These are phyloP conservation scores for Stemphylium beticola DNA, from an alignment of 2,329 filamentous ascomycete species.

Conservation along the genomic window DNA sequence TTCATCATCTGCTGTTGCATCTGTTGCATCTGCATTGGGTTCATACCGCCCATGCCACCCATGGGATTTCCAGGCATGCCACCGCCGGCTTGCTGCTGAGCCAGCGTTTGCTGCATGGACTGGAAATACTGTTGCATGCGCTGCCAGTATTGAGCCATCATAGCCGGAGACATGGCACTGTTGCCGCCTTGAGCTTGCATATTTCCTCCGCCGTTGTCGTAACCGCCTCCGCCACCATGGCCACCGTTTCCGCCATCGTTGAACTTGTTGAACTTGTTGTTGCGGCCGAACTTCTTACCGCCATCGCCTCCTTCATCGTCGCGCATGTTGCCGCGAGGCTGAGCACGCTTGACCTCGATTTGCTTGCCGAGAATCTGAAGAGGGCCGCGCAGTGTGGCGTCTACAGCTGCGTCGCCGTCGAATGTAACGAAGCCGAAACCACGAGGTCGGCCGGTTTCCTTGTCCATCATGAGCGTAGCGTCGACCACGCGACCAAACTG, in stretches of 20 bases:
- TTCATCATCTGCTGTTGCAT: constrained; percentile 48
- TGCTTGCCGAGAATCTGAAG: constrained; percentile 94
- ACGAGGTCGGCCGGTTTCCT: constrained; percentile 94
- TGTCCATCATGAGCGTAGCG: constrained; percentile 99
- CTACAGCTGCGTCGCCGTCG: constrained; percentile 92
- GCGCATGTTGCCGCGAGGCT: constrained; percentile 90
- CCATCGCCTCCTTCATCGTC: constrained; percentile 82
- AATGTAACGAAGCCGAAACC: constrained; percentile 99
- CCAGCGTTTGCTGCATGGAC: constrained; percentile 93
- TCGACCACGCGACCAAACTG: constrained; percentile 96
- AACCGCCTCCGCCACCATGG: constrained; percentile 49
- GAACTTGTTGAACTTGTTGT: constrained; percentile 47
- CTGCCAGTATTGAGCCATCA: constrained; percentile 99
- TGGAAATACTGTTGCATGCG: constrained; percentile 97
- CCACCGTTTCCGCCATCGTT: constrained; percentile 50
- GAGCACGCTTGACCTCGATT: constrained; percentile 98
- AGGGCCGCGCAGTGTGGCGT: constrained; percentile 82
- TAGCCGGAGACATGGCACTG: constrained; percentile 83
- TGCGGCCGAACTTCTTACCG: constrained; percentile 51
- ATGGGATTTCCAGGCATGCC: constrained; percentile 48
- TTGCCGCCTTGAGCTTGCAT: constrained; percentile 48
- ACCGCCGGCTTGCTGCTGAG: constrained; percentile 53
- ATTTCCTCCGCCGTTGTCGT: constrained; percentile 56
- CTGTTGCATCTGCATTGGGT: constrained; percentile 59
- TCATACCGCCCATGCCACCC: constrained; percentile 63